Percentiles rank a stretch among this genome's conserved stretches.
phyloP scores from a whole-genome alignment of 805 yeast genomes.

The Lachancea cidri region DNA sequence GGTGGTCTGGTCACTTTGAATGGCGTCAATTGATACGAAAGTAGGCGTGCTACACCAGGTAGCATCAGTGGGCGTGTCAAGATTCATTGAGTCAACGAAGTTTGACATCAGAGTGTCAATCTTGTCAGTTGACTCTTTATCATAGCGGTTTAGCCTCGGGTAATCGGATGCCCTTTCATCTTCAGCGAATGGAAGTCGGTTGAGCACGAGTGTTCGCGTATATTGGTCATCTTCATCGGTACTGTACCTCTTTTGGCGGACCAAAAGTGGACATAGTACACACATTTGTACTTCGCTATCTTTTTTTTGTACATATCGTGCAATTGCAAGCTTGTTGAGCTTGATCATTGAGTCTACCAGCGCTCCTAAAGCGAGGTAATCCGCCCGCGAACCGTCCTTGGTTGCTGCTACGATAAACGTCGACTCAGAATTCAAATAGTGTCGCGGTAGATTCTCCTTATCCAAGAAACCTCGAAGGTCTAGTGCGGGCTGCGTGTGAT shows the following conservation, averaged over 20 bases:
- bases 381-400: constrained; percentile 32
- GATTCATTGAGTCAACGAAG: constrained; percentile 41
- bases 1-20: constrained; percentile 1
- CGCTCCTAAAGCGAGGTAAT: constrained; percentile 40
- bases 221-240: constrained; percentile 9
- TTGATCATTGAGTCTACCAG: constrained; percentile 50
- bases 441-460: constrained; percentile 46
- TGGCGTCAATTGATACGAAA: constrained; percentile 3
- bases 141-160: constrained; percentile 15
- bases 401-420: constrained; percentile 43
- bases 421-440: constrained; percentile 56
- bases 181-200: constrained; percentile 65
- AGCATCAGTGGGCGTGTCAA: constrained; percentile 26
- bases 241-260: not conserved
- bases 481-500: constrained; percentile 46
- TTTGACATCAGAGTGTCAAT: constrained; percentile 38
- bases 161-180: constrained; percentile 64
- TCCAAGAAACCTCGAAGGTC: constrained; percentile 61
- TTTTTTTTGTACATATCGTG: constrained; percentile 52
- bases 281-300: constrained; percentile 48
- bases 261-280: constrained; percentile 46
- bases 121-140: constrained; percentile 11
- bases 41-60: constrained; percentile 7
- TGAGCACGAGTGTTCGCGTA: constrained; percentile 43
- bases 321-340: constrained; percentile 48